Evolutionary conservation across 331 rosid genomes (phyloP).

Genomic region (Dryas integrifolia): DNA sequence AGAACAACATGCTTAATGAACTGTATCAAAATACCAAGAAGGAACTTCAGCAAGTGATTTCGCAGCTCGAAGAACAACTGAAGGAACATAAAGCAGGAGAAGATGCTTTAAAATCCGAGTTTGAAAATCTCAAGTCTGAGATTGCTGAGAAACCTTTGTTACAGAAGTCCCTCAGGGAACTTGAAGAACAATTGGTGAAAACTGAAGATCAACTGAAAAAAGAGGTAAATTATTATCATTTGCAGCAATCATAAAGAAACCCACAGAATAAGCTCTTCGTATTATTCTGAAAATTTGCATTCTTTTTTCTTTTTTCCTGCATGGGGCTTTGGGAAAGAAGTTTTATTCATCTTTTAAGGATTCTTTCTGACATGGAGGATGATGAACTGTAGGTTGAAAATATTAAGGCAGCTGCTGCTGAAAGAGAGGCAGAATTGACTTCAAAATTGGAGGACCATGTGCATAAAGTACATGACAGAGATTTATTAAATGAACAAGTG

Average conservation of each 20-base stretch:
- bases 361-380: slow-evolving; percentile 26
- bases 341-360: background rate
- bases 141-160: slow-evolving; percentile 55
- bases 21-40: slow-evolving; percentile 62
- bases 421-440: slow-evolving; percentile 56
- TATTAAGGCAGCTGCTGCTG: slow-evolving; percentile 49
- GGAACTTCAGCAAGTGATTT: slow-evolving; percentile 61
- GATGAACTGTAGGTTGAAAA: slow-evolving; percentile 52
- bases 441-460: slow-evolving; percentile 64
- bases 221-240: slow-evolving; percentile 51
- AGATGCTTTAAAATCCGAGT: slow-evolving; percentile 53
- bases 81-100: slow-evolving; percentile 60
- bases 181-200: slow-evolving; percentile 52
- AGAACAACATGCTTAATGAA: slow-evolving; percentile 73
- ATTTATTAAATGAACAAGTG: slow-evolving; percentile 56
- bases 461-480: slow-evolving; percentile 44
- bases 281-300: background rate
- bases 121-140: slow-evolving; percentile 62
- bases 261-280: background rate
- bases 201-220: slow-evolving; percentile 57
- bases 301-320: background rate
- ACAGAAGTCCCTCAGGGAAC: slow-evolving; percentile 55
- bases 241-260: background rate
- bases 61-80: slow-evolving; percentile 63
- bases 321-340: background rate